These are phyloP conservation scores for Aspergillus nomiae DNA, from an alignment of 2,329 filamentous ascomycete species.

Conservation along the genomic window DNA sequence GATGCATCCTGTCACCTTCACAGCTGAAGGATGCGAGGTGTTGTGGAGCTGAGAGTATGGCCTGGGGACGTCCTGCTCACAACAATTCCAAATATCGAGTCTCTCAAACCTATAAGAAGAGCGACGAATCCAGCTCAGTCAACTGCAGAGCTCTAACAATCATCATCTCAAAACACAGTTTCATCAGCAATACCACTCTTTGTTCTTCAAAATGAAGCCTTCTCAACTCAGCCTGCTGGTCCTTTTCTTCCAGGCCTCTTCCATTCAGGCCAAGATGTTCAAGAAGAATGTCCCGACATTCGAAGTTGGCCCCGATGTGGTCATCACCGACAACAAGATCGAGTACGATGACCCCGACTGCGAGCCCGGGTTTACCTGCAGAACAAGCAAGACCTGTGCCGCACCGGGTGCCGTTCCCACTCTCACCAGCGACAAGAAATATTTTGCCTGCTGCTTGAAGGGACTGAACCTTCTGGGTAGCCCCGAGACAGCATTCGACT, in stretches of 20 bases:
- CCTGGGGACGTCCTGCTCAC: neutral
- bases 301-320: constrained; percentile 1
- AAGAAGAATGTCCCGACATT: constrained; percentile 3
- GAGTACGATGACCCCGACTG: constrained; percentile 12
- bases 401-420: constrained; percentile 4
- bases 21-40: neutral
- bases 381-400: constrained; percentile 5
- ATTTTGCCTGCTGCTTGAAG: constrained; percentile 12
- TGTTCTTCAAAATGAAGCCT: constrained; percentile 3
- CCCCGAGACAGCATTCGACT: constrained; percentile 15
- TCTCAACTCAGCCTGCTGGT: neutral
- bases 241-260: constrained; percentile 1
- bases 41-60: neutral
- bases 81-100: neutral
- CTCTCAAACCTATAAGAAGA: neutral
- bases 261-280: constrained; percentile 3
- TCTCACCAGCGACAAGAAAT: constrained; percentile 9
- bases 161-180: neutral
- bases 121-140: neutral
- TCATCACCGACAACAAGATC: constrained; percentile 6
- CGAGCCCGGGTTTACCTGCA: constrained; percentile 4
- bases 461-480: constrained; percentile 11
- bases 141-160: neutral
- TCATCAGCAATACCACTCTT: neutral
- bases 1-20: neutral